These are phyloP conservation scores for Hymenoscyphus salicellus DNA, from an alignment of 2,329 filamentous ascomycete genomes.

Conservation along the genomic window DNA sequence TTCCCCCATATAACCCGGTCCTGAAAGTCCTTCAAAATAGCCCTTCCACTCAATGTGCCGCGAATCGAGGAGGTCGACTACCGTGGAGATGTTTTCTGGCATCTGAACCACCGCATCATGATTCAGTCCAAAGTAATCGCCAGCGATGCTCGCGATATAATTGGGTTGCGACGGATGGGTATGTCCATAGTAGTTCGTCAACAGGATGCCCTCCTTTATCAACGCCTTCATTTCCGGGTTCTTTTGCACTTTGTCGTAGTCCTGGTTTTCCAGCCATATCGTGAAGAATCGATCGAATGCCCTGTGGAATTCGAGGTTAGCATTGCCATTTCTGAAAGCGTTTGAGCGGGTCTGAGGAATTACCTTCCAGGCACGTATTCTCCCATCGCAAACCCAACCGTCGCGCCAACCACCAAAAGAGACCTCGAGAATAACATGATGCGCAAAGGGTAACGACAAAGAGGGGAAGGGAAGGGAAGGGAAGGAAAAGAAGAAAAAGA, in stretches of 20 bases:
- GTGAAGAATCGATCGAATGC: slow-evolving; percentile 59
- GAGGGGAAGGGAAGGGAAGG: background rate
- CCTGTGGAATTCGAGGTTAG: slow-evolving; percentile 27
- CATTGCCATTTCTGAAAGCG: background rate
- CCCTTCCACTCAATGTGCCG: slow-evolving; percentile 43
- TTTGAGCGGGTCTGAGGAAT: background rate
- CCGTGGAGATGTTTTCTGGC: slow-evolving; percentile 45
- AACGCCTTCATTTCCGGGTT: slow-evolving; percentile 43
- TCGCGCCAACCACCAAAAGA: background rate
- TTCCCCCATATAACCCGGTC: slow-evolving; percentile 47
- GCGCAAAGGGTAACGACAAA: background rate
- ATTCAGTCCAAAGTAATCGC: slow-evolving; percentile 49
- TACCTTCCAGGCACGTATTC: background rate
- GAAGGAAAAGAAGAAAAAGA: background rate
- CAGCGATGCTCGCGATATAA: slow-evolving; percentile 46
- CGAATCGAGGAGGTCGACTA: slow-evolving; percentile 46
- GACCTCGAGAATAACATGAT: background rate
- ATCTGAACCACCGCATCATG: slow-evolving; percentile 45
- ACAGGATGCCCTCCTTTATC: slow-evolving; percentile 43
- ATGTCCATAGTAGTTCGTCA: slow-evolving; percentile 46
- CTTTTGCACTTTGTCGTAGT: slow-evolving; percentile 37
- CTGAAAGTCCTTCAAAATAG: slow-evolving; percentile 46
- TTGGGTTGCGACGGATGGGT: slow-evolving; percentile 48
- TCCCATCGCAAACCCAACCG: background rate
- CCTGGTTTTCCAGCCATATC: slow-evolving; percentile 63